Percentiles rank a stretch among this genome's conserved stretches.
Evolutionary conservation across 441 rosid species (phyloP).

Genomic region (Hura crepitans): DNA sequence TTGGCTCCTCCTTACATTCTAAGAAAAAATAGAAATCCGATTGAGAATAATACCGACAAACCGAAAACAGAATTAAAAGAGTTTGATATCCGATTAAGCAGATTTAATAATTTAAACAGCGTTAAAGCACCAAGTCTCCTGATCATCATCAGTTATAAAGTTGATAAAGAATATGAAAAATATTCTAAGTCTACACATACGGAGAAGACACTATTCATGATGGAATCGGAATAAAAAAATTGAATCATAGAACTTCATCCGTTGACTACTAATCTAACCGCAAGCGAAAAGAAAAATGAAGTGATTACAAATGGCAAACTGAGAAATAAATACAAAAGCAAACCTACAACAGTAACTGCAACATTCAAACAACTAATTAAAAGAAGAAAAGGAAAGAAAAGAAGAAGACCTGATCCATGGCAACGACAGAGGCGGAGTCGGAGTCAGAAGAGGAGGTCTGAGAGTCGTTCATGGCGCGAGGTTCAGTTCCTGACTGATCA

Average conservation of each 20-base stretch:
- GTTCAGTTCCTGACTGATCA: constrained; percentile 15
- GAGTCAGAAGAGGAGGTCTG: constrained; percentile 53
- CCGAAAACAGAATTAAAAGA: neutral
- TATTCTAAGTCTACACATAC: too few species aligned
- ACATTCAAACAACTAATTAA: neutral
- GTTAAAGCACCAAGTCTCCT: neutral
- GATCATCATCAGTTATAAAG: neutral
- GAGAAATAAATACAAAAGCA: neutral
- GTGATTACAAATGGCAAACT: neutral
- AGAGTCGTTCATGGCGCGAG: constrained; percentile 62
- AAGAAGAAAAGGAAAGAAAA: neutral
- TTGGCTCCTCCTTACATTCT: constrained; percentile 64
- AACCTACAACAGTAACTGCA: neutral
- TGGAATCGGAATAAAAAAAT: neutral
- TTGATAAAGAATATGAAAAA: neutral
- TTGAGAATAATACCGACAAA: neutral
- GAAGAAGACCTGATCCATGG: constrained; percentile 58
- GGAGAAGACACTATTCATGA: neutral
- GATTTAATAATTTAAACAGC: neutral
- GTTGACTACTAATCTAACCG: neutral
- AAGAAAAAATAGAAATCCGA: constrained; percentile 9
- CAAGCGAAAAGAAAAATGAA: neutral
- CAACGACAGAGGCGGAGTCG: constrained; percentile 45
- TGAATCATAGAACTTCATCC: neutral
- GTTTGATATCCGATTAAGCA: neutral